Conservation (phyloP, 2,329 filamentous ascomycete genomes). For the Exophiala aquamarina region DNA sequence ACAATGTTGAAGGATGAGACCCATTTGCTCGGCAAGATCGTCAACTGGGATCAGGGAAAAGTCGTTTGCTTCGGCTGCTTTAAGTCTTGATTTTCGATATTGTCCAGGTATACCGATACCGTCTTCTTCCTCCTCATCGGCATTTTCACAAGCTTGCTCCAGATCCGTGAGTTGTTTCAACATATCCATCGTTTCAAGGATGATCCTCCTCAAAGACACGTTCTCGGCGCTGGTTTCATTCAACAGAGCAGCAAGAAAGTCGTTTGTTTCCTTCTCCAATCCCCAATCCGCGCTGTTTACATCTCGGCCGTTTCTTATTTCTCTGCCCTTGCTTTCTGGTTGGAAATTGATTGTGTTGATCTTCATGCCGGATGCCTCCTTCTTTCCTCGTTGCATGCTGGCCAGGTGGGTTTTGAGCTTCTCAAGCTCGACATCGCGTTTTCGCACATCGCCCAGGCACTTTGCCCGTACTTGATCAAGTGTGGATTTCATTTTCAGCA, state of each 20-base stretch:
- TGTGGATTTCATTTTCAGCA: constrained; percentile 72
- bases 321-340: constrained; percentile 31
- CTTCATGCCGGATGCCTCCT: constrained; percentile 46
- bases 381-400: constrained; percentile 62
- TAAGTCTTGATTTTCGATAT: constrained; percentile 24
- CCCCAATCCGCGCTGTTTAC: constrained; percentile 62
- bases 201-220: constrained; percentile 71
- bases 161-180: constrained; percentile 63
- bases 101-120: constrained; percentile 30
- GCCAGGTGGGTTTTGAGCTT: constrained; percentile 82
- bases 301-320: constrained; percentile 38
- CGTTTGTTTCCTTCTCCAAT: constrained; percentile 82
- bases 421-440: constrained; percentile 85
- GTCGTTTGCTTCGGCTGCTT: constrained; percentile 4
- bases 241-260: constrained; percentile 75
- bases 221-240: constrained; percentile 79
- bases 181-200: constrained; percentile 69
- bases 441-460: constrained; percentile 87
- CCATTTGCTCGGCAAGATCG: constrained; percentile 69
- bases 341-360: constrained; percentile 48
- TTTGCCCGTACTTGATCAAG: constrained; percentile 81
- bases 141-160: constrained; percentile 31
- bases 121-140: constrained; percentile 22
- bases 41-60: constrained; percentile 63
- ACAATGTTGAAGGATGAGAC: constrained; percentile 76